phyloP scores from a whole-genome alignment of 305 asterid genomes.

The Fraxinus ornus region DNA sequence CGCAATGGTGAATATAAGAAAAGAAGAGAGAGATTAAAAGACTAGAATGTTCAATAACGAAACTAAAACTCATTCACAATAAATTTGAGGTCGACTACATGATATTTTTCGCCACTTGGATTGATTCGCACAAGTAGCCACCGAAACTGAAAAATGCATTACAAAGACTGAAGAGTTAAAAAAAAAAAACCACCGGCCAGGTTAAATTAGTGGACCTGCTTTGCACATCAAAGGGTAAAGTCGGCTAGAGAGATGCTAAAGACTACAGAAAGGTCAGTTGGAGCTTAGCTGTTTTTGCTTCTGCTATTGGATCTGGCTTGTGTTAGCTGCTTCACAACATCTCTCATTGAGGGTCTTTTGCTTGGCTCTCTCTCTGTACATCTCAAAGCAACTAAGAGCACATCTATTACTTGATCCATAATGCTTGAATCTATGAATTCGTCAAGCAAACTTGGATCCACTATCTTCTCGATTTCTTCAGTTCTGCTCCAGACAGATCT shows the following conservation, averaged over 20 bases:
- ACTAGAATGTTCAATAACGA: background rate
- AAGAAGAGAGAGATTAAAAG: background rate
- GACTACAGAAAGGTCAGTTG: background rate
- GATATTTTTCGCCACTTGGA: background rate
- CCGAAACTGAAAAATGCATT: background rate
- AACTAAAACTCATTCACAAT: background rate
- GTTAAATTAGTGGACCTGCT: background rate
- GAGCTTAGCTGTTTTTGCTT: slow-evolving; percentile 32
- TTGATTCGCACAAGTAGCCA: background rate
- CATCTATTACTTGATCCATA: slow-evolving; percentile 49
- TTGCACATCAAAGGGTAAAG: background rate
- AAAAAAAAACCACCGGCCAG: background rate
- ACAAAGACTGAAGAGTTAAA: background rate
- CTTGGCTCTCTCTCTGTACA: slow-evolving; percentile 63
- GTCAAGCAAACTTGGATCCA: slow-evolving; percentile 52
- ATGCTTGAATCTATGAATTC: slow-evolving; percentile 60
- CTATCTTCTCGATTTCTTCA: slow-evolving; percentile 42
- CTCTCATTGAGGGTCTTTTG: slow-evolving; percentile 76
- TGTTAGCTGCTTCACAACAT: slow-evolving; percentile 64
- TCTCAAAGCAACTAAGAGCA: slow-evolving; percentile 56
- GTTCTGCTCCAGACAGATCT: slow-evolving; percentile 43
- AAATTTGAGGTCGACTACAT: background rate
- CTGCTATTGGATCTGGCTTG: slow-evolving; percentile 30
- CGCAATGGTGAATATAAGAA: background rate
- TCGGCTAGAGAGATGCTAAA: background rate